Evolutionary conservation across 768 basidiomycete genomes (phyloP), one percentile per base, ranked within the genome.

Genomic region (Ramaria sp.): DNA sequence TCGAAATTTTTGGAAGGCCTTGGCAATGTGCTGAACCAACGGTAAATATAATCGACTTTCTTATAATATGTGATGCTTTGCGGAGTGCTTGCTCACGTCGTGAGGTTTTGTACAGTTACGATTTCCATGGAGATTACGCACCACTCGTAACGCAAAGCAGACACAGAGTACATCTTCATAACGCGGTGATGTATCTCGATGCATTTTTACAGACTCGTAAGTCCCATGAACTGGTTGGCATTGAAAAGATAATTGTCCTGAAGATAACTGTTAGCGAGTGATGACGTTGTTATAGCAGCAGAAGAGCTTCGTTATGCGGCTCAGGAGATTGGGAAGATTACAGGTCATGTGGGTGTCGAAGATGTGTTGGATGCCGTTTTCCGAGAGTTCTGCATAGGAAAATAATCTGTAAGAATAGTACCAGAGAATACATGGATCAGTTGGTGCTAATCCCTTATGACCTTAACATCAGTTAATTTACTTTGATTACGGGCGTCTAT

Each of bases 251-350:
- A n/a, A n/a, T 3, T 17, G 12, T 51, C 50, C 13, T 39, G 11
- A n/a, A 3, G 24, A 52, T 27, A 24, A 1, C 12, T 51, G 10
- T 51, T 51, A 84, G 84, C 78, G 9, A 63, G 78, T 1, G 75
- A 78, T n/a, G 88, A 92, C 59, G 71, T 93, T 4, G 90, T 93
- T 6, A 66, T 88, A 11, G 90, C 81, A 4, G 91, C 91, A 0
- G 92, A 95, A 67, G 90, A 92, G 65, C 74, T 95, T 24, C 81
- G 92, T 24, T 91, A 92, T 65, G 92, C 91, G 1, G 83, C 86
- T 0, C 78, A 80, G 58, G 84, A 89, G 4, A 78, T 95, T n/a
- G 91, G 89, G 1, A 81, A 82, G 58, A 82, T 94, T n/a, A 83
- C 86, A 1, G 91, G 92, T 4, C 65, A 77, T 7, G 84, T 95